These are phyloP conservation scores for Crithidia thermophila DNA, from an alignment of 208 protist species.

Conservation along the genomic window DNA sequence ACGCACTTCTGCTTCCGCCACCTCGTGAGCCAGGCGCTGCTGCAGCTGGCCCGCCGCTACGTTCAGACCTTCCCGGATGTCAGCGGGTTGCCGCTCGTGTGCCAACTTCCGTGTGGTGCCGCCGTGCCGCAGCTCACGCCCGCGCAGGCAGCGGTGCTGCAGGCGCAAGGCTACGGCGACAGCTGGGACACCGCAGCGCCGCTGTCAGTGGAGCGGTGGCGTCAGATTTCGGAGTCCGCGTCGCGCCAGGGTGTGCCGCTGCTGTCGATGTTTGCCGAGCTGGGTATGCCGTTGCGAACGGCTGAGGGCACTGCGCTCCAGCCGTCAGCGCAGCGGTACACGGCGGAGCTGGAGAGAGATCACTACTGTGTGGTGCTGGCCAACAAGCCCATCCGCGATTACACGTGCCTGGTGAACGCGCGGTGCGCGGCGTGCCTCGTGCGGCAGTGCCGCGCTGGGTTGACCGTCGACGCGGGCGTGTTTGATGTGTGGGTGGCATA, in stretches of 20 bases:
- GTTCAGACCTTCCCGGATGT: not conserved
- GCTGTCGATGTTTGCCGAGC: not conserved
- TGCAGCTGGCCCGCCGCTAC: not conserved
- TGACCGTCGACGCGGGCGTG: not conserved
- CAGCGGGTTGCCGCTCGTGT: slow-evolving; percentile 1
- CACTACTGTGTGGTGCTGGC: not conserved
- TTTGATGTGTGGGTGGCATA: not conserved
- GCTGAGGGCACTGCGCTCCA: not conserved
- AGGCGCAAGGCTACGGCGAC: not conserved
- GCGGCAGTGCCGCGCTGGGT: not conserved
- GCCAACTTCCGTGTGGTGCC: not conserved
- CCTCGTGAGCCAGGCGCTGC: not conserved
- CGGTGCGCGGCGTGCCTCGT: slow-evolving; percentile 3
- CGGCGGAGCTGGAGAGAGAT: not conserved
- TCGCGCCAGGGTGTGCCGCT: not conserved
- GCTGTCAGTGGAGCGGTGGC: not conserved
- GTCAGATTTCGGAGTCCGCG: not conserved
- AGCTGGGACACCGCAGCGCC: not conserved
- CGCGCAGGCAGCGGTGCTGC: not conserved
- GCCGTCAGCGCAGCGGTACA: not conserved
- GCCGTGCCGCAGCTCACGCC: not conserved
- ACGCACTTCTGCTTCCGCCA: slow-evolving; percentile 1
- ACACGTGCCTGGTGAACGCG: slow-evolving; percentile 5
- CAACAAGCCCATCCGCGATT: slow-evolving; percentile 4
- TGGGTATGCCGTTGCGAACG: not conserved